Conservation (phyloP, 495 filamentous ascomycete species). For the Annulohypoxylon bovei region DNA sequence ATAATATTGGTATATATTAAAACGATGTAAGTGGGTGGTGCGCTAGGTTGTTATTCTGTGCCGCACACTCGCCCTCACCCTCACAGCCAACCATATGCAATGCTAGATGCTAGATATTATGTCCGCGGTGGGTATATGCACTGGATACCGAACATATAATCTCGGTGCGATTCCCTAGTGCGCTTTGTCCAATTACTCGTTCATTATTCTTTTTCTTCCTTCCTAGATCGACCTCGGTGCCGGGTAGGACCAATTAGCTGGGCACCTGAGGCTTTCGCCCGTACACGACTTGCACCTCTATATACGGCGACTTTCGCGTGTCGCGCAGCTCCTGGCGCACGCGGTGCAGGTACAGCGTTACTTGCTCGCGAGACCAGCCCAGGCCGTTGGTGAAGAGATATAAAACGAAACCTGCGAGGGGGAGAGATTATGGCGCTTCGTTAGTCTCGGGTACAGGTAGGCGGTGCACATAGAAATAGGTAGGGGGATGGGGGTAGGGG, state of each 20-base stretch:
- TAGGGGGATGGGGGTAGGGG: neutral
- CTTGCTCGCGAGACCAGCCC: slow-evolving; percentile 44
- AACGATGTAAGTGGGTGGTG: neutral
- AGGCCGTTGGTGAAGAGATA: slow-evolving; percentile 41
- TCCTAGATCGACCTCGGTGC: neutral
- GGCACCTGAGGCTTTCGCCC: slow-evolving; percentile 32
- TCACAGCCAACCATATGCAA: neutral
- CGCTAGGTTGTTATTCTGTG: neutral
- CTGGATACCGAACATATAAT: slow-evolving; percentile 1
- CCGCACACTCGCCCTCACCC: neutral
- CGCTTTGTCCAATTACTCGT: neutral
- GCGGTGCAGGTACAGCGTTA: slow-evolving; percentile 37
- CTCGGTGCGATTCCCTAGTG: neutral
- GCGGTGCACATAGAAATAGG: neutral
- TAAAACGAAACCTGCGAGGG: slow-evolving; percentile 34
- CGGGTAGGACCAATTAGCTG: neutral
- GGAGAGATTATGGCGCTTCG: neutral
- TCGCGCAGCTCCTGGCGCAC: slow-evolving; percentile 45
- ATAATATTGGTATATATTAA: neutral
- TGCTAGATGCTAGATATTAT: slow-evolving; percentile 11
- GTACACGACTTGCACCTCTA: slow-evolving; percentile 34
- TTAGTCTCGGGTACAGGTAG: neutral
- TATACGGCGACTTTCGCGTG: slow-evolving; percentile 35
- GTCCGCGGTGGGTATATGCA: neutral
- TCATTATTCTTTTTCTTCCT: neutral